A percentile compares a stretch with the other conserved stretches of the same genome.
Conservation (phyloP, 1,139 yeast species). For the Suhomyces chickasaworum region DNA sequence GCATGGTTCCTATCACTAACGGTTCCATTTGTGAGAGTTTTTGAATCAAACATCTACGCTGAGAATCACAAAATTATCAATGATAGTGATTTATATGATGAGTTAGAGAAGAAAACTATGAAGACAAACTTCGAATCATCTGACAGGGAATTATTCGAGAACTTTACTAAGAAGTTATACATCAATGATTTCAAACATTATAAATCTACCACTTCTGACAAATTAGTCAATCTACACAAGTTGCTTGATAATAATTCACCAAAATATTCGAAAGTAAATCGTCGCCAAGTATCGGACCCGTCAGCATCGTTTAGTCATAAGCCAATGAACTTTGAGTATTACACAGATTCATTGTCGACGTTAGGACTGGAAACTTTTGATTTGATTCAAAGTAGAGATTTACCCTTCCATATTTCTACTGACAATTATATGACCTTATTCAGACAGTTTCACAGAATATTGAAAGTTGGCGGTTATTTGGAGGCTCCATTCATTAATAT, state of each 20-base stretch:
- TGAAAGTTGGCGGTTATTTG: slow-evolving; percentile 39
- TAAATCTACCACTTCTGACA: slow-evolving; percentile 27
- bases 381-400: slow-evolving; percentile 40
- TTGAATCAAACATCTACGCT: slow-evolving; percentile 36
- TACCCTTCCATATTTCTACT: slow-evolving; percentile 34
- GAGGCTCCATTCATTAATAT: slow-evolving; percentile 34
- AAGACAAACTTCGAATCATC: slow-evolving; percentile 26
- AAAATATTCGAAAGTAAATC: slow-evolving; percentile 19
- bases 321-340: slow-evolving; percentile 44
- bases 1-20: slow-evolving; percentile 44
- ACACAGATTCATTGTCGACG: slow-evolving; percentile 30
- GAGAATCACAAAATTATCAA: slow-evolving; percentile 28
- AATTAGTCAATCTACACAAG: slow-evolving; percentile 34
- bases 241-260: slow-evolving; percentile 26
- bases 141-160: slow-evolving; percentile 30
- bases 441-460: slow-evolving; percentile 38
- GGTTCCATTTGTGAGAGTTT: slow-evolving; percentile 39
- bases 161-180: slow-evolving; percentile 29
- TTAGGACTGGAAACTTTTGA: slow-evolving; percentile 37
- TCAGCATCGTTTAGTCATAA: slow-evolving; percentile 26
- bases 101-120: slow-evolving; percentile 16
- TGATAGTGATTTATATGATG: slow-evolving; percentile 12
- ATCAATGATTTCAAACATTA: slow-evolving; percentile 32
- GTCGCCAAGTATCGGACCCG: slow-evolving; percentile 22
- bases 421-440: slow-evolving; percentile 30